phyloP scores from a whole-genome alignment of 2,329 filamentous ascomycete species.

The Sclerotiophoma versabilis region DNA sequence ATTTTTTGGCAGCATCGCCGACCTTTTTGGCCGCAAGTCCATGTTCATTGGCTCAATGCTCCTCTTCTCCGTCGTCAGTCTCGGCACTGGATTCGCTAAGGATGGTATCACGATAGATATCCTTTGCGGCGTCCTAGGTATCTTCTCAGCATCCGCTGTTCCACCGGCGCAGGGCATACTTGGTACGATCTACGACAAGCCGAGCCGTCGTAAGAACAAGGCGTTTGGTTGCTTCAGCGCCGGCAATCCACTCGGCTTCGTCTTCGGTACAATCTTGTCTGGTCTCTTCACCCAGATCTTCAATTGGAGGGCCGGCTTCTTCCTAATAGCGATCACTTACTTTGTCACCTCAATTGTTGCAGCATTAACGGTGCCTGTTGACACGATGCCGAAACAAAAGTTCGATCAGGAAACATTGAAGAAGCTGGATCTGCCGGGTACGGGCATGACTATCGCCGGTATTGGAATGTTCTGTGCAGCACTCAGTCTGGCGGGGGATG shows the following conservation, averaged over 20 bases:
- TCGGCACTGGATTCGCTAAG: slow-evolving; percentile 67
- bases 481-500: slow-evolving; percentile 61
- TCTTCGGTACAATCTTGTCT: slow-evolving; percentile 65
- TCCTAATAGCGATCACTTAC: slow-evolving; percentile 69
- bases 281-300: slow-evolving; percentile 68
- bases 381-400: slow-evolving; percentile 56
- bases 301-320: slow-evolving; percentile 70
- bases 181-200: slow-evolving; percentile 68
- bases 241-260: slow-evolving; percentile 65
- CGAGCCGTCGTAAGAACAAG: slow-evolving; percentile 67
- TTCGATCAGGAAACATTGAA: slow-evolving; percentile 59
- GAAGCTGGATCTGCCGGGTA: slow-evolving; percentile 68
- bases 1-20: slow-evolving; percentile 70
- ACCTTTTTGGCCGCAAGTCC: slow-evolving; percentile 69
- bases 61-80: slow-evolving; percentile 63
- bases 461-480: slow-evolving; percentile 70
- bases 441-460: slow-evolving; percentile 66
- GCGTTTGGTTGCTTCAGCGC: slow-evolving; percentile 69
- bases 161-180: slow-evolving; percentile 70
- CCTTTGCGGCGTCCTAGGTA: slow-evolving; percentile 63
- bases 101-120: slow-evolving; percentile 67
- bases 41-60: slow-evolving; percentile 68
- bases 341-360: slow-evolving; percentile 64
- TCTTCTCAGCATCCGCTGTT: slow-evolving; percentile 69
- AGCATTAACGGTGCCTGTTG: slow-evolving; percentile 67